These are phyloP conservation scores for Magnolia sinica DNA, from an alignment of 164 flowering plant species.

Conservation along the genomic window DNA sequence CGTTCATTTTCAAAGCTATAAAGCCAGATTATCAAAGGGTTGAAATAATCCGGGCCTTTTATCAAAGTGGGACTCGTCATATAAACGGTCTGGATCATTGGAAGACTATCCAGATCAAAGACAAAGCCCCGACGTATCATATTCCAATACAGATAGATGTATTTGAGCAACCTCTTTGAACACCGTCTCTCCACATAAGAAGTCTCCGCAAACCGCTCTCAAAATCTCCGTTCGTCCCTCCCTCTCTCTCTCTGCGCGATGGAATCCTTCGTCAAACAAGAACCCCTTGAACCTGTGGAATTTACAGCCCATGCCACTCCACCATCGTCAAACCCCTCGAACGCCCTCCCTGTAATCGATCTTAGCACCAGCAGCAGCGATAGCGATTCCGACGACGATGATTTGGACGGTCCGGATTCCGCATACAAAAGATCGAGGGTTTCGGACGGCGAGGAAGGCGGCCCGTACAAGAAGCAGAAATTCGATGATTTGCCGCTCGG, in stretches of 20 bases:
- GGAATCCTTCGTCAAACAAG: conserved; percentile 14
- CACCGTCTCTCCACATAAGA: no score
- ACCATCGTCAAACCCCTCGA: neutral
- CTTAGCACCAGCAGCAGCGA: conserved; percentile 15
- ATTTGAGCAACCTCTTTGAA: no score
- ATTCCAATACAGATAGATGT: no score
- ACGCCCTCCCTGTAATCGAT: conserved; percentile 12
- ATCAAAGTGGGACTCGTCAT: no score
- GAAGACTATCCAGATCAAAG: no score
- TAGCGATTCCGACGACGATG: conserved; percentile 4
- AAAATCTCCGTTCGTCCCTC: neutral
- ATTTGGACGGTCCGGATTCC: neutral
- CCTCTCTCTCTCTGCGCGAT: conserved; percentile 11
- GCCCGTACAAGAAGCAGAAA: conserved; percentile 15
- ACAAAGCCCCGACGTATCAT: no score
- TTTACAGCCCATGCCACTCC: neutral
- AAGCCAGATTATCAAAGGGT: no score
- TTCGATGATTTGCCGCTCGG: conserved; percentile 20
- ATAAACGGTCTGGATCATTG: no score
- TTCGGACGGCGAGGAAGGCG: neutral
- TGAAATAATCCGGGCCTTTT: no score
- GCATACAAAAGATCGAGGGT: conserved; percentile 9
- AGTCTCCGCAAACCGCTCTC: neutral
- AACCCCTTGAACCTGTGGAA: neutral
- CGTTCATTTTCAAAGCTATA: no score